These are phyloP conservation scores for Sarcocystis neurona DNA, from an alignment of 169 alveolate species.

Conservation along the genomic window DNA sequence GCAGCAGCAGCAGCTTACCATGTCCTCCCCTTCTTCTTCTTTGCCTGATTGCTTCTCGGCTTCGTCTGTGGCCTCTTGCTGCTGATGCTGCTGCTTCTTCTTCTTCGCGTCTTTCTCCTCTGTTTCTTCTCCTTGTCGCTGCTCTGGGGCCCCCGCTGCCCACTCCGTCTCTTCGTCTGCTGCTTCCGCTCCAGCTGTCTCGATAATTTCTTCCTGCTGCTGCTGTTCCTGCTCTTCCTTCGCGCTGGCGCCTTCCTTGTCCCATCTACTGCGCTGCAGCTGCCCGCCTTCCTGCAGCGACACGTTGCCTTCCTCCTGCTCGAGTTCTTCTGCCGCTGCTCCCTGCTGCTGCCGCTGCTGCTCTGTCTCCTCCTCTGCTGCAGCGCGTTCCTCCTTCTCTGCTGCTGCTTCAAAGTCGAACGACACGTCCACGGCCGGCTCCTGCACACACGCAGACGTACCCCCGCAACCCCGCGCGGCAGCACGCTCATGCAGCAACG, in stretches of 20 bases:
- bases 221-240: neutral
- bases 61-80: neutral
- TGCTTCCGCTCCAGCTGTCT: too few species aligned
- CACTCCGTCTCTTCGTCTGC: neutral
- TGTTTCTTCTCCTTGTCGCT: neutral
- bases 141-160: neutral
- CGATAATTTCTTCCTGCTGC: neutral
- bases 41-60: slow-evolving; percentile 11
- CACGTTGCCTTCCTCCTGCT: slow-evolving; percentile 47
- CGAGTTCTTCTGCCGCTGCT: slow-evolving; percentile 23
- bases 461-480: too few species aligned
- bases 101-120: slow-evolving; percentile 35
- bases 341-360: slow-evolving; percentile 30
- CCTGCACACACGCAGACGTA: slow-evolving; percentile 39
- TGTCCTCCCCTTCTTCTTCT: neutral
- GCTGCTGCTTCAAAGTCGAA: slow-evolving; percentile 59
- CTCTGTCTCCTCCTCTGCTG: neutral
- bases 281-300: slow-evolving; percentile 62
- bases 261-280: slow-evolving; percentile 55
- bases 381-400: slow-evolving; percentile 36
- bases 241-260: neutral
- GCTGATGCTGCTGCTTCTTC: neutral
- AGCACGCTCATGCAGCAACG: too few species aligned
- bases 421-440: slow-evolving; percentile 60
- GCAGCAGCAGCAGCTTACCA: too few species aligned